A percentile compares a stretch with the other conserved stretches of the same genome.
phyloP scores from a whole-genome alignment of 768 basidiomycete genomes.

The Boletus speciosus region DNA sequence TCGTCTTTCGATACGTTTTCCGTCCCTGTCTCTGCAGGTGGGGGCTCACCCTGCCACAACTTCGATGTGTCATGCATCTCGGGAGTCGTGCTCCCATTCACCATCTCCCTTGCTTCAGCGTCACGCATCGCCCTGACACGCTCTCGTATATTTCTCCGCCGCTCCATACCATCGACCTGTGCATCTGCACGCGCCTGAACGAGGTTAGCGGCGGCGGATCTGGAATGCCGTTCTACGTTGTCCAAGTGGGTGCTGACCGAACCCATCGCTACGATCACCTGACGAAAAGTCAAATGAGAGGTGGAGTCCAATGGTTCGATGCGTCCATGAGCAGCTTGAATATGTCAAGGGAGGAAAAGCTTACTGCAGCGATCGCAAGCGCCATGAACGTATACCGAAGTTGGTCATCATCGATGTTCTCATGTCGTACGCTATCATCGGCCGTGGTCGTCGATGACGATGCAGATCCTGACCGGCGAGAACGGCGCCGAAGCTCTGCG shows the following conservation, averaged over 20 bases:
- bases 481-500: constrained; percentile 49
- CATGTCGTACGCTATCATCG: background rate
- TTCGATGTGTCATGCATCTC: background rate
- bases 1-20: background rate
- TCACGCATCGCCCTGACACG: constrained; percentile 39
- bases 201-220: constrained; percentile 53
- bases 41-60: background rate
- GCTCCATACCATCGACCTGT: constrained; percentile 48
- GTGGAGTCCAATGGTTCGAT: background rate
- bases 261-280: constrained; percentile 10
- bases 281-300: background rate
- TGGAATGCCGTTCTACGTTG: constrained; percentile 41
- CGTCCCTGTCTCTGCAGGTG: background rate
- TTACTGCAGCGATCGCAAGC: constrained; percentile 15
- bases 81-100: background rate
- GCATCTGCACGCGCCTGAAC: constrained; percentile 58
- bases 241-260: constrained; percentile 27
- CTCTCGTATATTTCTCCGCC: constrained; percentile 49
- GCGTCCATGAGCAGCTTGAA: background rate
- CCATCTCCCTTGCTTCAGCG: constrained; percentile 13
- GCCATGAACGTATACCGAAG: constrained; percentile 13
- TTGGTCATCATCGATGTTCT: background rate
- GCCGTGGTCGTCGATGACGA: constrained; percentile 26
- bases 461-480: constrained; percentile 20
- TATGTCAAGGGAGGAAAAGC: background rate